Conservation (phyloP, 306 rosid species). For the Arachis hypogaea region DNA sequence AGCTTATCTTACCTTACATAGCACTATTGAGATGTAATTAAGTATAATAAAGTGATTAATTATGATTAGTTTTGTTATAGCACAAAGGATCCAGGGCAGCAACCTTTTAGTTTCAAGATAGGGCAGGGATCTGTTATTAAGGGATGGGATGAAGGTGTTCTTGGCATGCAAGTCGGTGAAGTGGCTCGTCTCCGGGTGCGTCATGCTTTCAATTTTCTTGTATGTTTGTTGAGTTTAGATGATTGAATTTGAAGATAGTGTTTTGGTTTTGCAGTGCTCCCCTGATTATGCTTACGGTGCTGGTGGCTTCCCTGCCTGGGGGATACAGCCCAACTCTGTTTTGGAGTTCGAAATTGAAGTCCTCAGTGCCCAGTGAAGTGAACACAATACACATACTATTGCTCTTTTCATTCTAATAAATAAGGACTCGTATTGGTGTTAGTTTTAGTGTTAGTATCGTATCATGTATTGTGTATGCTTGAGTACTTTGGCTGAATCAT, state of each 20-base stretch:
- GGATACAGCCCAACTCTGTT: constrained; percentile 79
- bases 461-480: too few species aligned
- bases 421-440: too few species aligned
- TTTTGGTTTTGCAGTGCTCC: constrained; percentile 69
- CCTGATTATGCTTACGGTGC: constrained; percentile 96
- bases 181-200: constrained; percentile 93
- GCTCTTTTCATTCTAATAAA: too few species aligned
- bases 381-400: too few species aligned
- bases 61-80: constrained; percentile 40
- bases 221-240: neutral
- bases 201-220: neutral
- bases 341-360: constrained; percentile 90
- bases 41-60: neutral
- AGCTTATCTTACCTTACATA: neutral
- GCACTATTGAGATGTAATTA: neutral
- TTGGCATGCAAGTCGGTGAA: constrained; percentile 91
- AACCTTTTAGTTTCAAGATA: constrained; percentile 76
- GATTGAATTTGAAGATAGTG: neutral
- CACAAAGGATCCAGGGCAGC: constrained; percentile 93
- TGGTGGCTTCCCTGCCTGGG: constrained; percentile 90
- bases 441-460: too few species aligned
- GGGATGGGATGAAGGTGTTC: constrained; percentile 99
- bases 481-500: too few species aligned
- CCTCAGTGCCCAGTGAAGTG: constrained; percentile 54
- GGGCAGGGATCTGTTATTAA: constrained; percentile 91